Percentiles rank a stretch among this genome's conserved stretches.
phyloP scores from a whole-genome alignment of 192 early-diverging fungal species.

The Coemansia sp. region DNA sequence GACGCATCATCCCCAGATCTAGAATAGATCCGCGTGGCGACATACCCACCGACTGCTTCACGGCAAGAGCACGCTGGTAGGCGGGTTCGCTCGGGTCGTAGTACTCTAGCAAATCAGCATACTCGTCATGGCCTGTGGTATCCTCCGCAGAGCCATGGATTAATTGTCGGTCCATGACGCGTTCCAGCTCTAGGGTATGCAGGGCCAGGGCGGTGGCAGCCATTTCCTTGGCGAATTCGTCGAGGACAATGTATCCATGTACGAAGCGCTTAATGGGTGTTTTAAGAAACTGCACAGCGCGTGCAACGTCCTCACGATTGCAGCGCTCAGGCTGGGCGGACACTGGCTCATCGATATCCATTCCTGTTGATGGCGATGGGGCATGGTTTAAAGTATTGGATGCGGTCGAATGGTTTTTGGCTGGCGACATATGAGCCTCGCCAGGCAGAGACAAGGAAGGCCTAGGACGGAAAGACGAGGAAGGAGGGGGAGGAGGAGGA shows the following conservation, averaged over 20 bases:
- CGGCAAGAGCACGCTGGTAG: slow-evolving; percentile 6
- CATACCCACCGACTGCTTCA: slow-evolving; percentile 10
- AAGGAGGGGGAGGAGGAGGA: too few relatives aligned
- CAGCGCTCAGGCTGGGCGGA: background rate
- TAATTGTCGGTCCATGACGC: slow-evolving; percentile 5
- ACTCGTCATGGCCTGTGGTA: slow-evolving; percentile 11
- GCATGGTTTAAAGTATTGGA: background rate
- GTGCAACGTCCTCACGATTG: slow-evolving; percentile 10
- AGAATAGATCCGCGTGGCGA: background rate
- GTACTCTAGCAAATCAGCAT: slow-evolving; percentile 40
- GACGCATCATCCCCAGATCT: slow-evolving; percentile 3
- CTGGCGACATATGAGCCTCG: too few relatives aligned
- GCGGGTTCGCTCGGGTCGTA: slow-evolving; percentile 35
- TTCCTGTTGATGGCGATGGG: background rate
- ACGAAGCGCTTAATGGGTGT: slow-evolving; percentile 55
- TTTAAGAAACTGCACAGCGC: slow-evolving; percentile 18
- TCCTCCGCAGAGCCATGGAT: background rate
- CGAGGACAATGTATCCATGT: slow-evolving; percentile 56
- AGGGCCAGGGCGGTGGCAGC: slow-evolving; percentile 54
- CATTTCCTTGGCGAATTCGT: slow-evolving; percentile 63
- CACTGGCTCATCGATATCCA: background rate
- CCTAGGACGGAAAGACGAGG: too few relatives aligned
- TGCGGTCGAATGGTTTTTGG: too few relatives aligned
- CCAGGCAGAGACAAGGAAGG: too few relatives aligned
- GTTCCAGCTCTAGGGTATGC: slow-evolving; percentile 42